A percentile compares a stretch with the other conserved stretches of the same genome.
Evolutionary conservation across 306 rosid genomes (phyloP).

Genomic region (Calophaca sinica): DNA sequence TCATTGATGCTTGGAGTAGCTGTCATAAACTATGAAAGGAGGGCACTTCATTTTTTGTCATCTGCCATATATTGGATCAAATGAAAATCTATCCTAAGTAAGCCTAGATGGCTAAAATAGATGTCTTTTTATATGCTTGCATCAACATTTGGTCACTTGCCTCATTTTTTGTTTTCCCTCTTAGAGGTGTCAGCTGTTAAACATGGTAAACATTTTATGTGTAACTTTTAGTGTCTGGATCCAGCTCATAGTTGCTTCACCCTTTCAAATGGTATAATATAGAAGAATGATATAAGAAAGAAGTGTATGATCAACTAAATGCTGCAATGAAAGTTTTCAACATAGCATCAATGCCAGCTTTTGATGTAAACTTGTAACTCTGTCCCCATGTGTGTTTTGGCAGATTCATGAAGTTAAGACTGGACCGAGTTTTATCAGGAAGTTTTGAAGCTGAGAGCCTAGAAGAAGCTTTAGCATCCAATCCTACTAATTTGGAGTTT

Average conservation of each 20-base stretch:
- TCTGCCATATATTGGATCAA: neutral
- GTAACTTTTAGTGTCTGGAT: too few relatives aligned
- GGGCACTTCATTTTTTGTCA: conserved; percentile 8
- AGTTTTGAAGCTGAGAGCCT: conserved; percentile 78
- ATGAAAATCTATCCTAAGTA: too few relatives aligned
- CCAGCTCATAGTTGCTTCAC: too few relatives aligned
- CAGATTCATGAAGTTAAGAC: conserved; percentile 98
- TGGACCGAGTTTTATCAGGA: conserved; percentile 87
- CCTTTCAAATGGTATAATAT: too few relatives aligned
- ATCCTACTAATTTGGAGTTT: conserved; percentile 78
- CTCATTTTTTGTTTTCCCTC: too few relatives aligned
- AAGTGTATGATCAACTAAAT: conserved; percentile 14
- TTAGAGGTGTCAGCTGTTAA: too few relatives aligned
- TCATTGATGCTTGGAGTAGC: conserved; percentile 34
- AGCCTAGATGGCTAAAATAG: too few relatives aligned
- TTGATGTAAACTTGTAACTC: conserved; percentile 38
- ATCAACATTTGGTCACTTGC: too few relatives aligned
- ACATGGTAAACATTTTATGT: too few relatives aligned
- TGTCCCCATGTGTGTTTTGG: conserved; percentile 41
- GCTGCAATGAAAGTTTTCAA: conserved; percentile 28
- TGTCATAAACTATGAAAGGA: conserved; percentile 32
- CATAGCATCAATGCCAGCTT: conserved; percentile 41
- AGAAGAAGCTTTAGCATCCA: conserved; percentile 85
- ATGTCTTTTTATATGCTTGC: too few relatives aligned
- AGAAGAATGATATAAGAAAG: conserved; percentile 17